phyloP scores from a whole-genome alignment of 306 rosid genomes.

The Calophaca sinica region DNA sequence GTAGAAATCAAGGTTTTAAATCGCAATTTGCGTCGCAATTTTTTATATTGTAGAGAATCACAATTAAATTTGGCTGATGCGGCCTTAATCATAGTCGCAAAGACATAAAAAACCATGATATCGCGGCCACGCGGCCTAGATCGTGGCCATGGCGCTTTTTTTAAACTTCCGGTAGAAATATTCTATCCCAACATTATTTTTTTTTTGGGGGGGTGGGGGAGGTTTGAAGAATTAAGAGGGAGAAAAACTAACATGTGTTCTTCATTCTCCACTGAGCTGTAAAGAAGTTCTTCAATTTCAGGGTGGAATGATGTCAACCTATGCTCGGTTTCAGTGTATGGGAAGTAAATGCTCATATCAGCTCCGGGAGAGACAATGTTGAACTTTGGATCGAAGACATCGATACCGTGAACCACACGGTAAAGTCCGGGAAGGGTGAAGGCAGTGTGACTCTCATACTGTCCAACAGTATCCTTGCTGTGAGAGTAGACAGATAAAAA shows the following conservation, averaged over 20 bases:
- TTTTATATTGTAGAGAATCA: too few relatives aligned
- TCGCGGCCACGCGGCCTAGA: too few relatives aligned
- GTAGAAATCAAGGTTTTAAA: too few relatives aligned
- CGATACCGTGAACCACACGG: constrained; percentile 92
- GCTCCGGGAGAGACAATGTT: constrained; percentile 99
- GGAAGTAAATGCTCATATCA: constrained; percentile 89
- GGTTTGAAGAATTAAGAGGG: background rate
- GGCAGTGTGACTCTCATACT: constrained; percentile 97
- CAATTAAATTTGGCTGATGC: too few relatives aligned
- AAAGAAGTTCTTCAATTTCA: constrained; percentile 93
- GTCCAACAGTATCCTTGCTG: constrained; percentile 97
- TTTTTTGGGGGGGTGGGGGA: background rate
- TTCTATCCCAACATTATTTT: background rate
- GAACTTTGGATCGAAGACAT: constrained; percentile 97
- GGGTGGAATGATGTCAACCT: constrained; percentile 83
- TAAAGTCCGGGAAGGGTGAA: constrained; percentile 98
- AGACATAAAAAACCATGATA: too few relatives aligned
- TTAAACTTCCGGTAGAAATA: too few relatives aligned
- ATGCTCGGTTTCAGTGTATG: constrained; percentile 75
- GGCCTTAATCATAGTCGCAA: too few relatives aligned
- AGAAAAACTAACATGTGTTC: constrained; percentile 79
- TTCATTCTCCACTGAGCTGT: constrained; percentile 75
- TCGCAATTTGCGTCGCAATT: too few relatives aligned
- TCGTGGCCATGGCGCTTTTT: too few relatives aligned
- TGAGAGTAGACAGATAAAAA: background rate